Percentiles rank a stretch among this genome's conserved stretches.
Conservation (phyloP, 805 yeast genomes). For the Ogataea corticis region DNA sequence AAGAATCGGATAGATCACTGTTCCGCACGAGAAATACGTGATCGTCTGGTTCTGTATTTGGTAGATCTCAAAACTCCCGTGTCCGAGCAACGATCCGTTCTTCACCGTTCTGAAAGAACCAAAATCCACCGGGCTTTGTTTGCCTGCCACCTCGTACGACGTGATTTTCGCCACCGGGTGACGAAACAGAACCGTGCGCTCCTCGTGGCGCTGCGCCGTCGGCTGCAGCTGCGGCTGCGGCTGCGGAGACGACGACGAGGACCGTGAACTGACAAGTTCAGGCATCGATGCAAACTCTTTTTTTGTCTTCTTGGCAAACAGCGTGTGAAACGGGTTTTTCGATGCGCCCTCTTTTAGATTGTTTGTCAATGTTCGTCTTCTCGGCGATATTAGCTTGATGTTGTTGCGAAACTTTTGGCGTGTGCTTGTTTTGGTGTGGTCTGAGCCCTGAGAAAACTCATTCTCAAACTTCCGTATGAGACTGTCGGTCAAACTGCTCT, state of each 20-base stretch:
- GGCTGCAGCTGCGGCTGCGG: neutral
- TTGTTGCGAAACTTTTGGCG: constrained; percentile 10
- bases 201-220: constrained; percentile 6
- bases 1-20: constrained; percentile 71
- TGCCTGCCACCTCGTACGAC: constrained; percentile 15
- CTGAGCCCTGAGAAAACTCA: constrained; percentile 9
- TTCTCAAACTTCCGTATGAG: constrained; percentile 20
- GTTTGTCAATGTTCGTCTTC: constrained; percentile 10
- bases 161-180: constrained; percentile 17
- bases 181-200: constrained; percentile 13
- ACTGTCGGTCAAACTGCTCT: constrained; percentile 19
- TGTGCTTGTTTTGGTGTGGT: constrained; percentile 1
- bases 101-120: constrained; percentile 5
- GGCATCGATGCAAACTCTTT: constrained; percentile 7
- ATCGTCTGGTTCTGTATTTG: constrained; percentile 54
- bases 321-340: constrained; percentile 17
- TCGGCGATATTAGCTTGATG: constrained; percentile 17
- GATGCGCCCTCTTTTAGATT: constrained; percentile 8
- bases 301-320: constrained; percentile 15
- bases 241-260: constrained; percentile 1
- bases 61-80: constrained; percentile 60
- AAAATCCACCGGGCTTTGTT: neutral
- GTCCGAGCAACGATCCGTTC: constrained; percentile 53
- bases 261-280: neutral
- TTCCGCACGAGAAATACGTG: constrained; percentile 65